Evolutionary conservation across 129 eudicot genomes (phyloP).

Genomic region (Calendula officinalis): DNA sequence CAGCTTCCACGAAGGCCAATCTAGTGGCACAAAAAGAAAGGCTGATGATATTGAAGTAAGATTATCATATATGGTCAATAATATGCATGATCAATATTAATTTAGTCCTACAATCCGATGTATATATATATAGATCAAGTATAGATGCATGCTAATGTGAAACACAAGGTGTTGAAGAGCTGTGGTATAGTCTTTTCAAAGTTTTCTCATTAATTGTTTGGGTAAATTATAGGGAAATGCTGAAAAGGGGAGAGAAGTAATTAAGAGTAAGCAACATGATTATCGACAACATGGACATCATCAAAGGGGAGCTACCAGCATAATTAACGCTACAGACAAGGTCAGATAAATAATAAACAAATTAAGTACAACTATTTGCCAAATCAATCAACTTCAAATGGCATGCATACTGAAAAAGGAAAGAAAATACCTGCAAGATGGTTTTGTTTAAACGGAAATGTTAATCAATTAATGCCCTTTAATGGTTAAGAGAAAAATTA

Average conservation of each 20-base stretch:
- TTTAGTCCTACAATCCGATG: background rate
- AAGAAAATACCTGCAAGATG: too few relatives aligned
- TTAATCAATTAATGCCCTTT: too few relatives aligned
- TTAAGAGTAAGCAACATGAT: conserved; percentile 19
- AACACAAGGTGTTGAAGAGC: conserved; percentile 6
- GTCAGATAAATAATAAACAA: background rate
- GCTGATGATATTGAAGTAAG: conserved; percentile 23
- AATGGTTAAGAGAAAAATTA: too few relatives aligned
- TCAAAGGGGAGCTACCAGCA: background rate
- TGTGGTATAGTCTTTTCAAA: too few relatives aligned
- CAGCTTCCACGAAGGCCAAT: conserved; percentile 14
- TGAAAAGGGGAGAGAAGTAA: conserved; percentile 1
- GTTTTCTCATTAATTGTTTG: conserved; percentile 2
- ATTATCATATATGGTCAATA: background rate
- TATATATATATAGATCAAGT: conserved; percentile 4
- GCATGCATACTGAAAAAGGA: too few relatives aligned
- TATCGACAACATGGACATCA: background rate
- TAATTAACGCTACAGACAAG: conserved; percentile 7
- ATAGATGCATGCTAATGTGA: conserved; percentile 4
- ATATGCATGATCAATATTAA: background rate
- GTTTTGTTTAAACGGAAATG: too few relatives aligned
- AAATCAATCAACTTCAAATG: too few relatives aligned
- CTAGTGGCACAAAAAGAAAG: conserved; percentile 24
- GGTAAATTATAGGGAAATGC: conserved; percentile 11
- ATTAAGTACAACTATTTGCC: too few relatives aligned